Evolutionary conservation across 768 basidiomycete species (phyloP).

Genomic region (Leccinellum luteum): DNA sequence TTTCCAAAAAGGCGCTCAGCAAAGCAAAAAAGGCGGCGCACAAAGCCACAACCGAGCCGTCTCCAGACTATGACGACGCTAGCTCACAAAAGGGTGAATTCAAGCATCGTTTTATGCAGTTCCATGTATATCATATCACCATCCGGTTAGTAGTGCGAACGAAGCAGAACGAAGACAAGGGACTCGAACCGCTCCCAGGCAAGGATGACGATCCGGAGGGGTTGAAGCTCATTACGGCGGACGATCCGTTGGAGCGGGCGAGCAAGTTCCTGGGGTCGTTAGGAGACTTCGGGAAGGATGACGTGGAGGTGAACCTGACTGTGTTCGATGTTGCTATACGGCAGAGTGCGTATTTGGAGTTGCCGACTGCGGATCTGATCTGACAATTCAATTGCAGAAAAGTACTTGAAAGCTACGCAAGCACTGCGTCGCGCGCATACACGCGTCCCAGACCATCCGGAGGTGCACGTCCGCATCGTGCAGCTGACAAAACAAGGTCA

Average conservation of each 20-base stretch:
- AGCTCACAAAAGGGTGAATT: constrained; percentile 60
- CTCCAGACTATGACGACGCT: constrained; percentile 36
- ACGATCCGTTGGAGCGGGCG: constrained; percentile 74
- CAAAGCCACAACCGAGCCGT: constrained; percentile 50
- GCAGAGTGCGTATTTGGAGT: constrained; percentile 54
- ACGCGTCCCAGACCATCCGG: constrained; percentile 55
- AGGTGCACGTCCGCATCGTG: constrained; percentile 68
- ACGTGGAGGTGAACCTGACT: constrained; percentile 70
- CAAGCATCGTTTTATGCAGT: constrained; percentile 12
- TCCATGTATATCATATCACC: constrained; percentile 10
- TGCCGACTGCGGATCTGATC: not conserved
- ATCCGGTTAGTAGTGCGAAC: constrained; percentile 26
- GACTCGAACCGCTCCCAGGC: constrained; percentile 49
- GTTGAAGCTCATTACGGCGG: constrained; percentile 55
- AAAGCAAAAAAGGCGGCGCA: constrained; percentile 81
- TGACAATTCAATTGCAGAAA: constrained; percentile 47
- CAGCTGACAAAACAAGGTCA: constrained; percentile 59
- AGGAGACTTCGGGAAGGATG: constrained; percentile 44
- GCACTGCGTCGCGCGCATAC: constrained; percentile 59
- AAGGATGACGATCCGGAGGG: constrained; percentile 90
- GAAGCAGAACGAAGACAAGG: constrained; percentile 60
- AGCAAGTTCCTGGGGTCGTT: constrained; percentile 68
- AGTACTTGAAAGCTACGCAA: constrained; percentile 73
- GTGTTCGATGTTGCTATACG: constrained; percentile 81
- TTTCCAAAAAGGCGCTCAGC: constrained; percentile 79